Evolutionary conservation across 106 monocot genomes (phyloP).

Genomic region (Agapanthus africanus): DNA sequence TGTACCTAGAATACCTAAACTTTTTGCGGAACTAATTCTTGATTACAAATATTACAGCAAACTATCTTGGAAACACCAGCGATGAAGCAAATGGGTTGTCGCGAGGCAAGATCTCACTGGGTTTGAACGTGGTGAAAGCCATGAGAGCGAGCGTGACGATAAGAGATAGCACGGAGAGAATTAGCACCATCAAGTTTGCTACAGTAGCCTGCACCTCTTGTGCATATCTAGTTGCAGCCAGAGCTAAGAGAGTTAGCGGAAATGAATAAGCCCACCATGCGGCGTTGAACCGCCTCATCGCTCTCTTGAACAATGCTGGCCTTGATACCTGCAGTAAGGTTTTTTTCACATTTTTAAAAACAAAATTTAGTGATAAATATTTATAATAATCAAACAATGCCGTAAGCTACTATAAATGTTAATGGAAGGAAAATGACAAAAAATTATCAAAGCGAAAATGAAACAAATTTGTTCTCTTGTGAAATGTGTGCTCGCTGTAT

Average conservation of each 20-base stretch:
- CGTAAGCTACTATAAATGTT: no score
- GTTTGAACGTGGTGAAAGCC: constrained; percentile 2
- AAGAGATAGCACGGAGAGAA: constrained; percentile 8
- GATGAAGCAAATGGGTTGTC: constrained; percentile 12
- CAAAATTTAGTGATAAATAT: no score
- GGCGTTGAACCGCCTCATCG: constrained; percentile 10
- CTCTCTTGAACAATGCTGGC: constrained; percentile 13
- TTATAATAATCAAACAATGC: no score
- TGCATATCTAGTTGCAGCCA: constrained; percentile 6
- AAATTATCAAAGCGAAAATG: no score
- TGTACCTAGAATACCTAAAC: no score
- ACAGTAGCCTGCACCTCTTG: constrained; percentile 2
- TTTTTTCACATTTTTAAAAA: no score
- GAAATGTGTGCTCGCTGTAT: no score
- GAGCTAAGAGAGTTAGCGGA: constrained; percentile 10
- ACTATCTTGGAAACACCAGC: neutral
- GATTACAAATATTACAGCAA: no score
- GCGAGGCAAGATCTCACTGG: neutral
- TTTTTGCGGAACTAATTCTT: no score
- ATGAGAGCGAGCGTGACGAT: constrained; percentile 11
- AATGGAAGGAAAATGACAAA: no score
- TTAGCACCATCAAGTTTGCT: constrained; percentile 10
- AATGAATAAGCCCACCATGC: constrained; percentile 22
- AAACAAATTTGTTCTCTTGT: no score
- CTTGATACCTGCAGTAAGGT: constrained; percentile 20